Percentiles rank a stretch among this genome's conserved stretches.
phyloP scores from a whole-genome alignment of 2,329 filamentous ascomycete species.

The Botrytis cinerea region DNA sequence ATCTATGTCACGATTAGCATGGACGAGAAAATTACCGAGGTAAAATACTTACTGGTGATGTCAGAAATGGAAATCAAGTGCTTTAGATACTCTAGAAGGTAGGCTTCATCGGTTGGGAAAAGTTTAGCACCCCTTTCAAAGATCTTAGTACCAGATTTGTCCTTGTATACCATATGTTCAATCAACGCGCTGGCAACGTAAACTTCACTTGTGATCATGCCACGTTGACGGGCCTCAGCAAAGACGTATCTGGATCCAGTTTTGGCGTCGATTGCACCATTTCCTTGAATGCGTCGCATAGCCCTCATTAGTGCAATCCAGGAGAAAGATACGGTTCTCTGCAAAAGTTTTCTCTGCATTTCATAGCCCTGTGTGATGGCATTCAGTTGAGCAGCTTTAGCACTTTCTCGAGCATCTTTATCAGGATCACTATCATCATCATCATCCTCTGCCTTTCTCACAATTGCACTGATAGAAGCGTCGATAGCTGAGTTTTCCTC shows the following conservation, averaged over 20 bases:
- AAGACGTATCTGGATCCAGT: constrained; percentile 83
- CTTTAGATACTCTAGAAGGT: constrained; percentile 94
- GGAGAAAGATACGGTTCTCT: constrained; percentile 82
- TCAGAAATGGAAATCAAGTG: constrained; percentile 91
- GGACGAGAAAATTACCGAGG: not conserved
- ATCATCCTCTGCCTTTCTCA: constrained; percentile 53
- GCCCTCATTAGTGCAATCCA: constrained; percentile 95
- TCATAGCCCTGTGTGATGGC: constrained; percentile 67
- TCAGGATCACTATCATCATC: constrained; percentile 46
- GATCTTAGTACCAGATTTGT: constrained; percentile 88
- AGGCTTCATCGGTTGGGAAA: constrained; percentile 90
- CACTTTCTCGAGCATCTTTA: constrained; percentile 45
- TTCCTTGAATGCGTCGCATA: constrained; percentile 91
- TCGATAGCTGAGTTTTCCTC: constrained; percentile 50
- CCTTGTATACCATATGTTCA: constrained; percentile 95
- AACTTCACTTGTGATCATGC: constrained; percentile 88
- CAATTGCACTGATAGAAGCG: constrained; percentile 43
- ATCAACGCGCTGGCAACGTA: constrained; percentile 92
- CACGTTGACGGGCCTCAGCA: constrained; percentile 81
- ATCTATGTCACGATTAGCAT: constrained; percentile 55
- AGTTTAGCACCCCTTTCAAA: constrained; percentile 92
- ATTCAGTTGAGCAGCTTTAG: constrained; percentile 61
- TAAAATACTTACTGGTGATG: constrained; percentile 72
- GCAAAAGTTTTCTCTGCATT: constrained; percentile 73
- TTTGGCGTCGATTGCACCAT: constrained; percentile 52